Evolutionary conservation across 306 rosid species (phyloP), one percentile per base, ranked within the genome.

Genomic region (Vigna mungo): DNA sequence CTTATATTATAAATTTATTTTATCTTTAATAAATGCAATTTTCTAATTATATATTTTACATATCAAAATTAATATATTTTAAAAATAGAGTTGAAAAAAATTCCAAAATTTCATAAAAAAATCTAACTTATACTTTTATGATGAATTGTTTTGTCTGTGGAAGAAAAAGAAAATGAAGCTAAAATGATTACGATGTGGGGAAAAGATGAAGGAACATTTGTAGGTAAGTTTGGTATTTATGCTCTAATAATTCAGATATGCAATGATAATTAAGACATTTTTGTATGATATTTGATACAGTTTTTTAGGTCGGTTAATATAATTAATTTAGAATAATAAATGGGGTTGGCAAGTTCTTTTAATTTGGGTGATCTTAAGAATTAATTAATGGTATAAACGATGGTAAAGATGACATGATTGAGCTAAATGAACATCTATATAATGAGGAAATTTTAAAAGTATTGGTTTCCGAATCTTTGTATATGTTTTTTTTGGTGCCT

Each of bases 231-330:
- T 39, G 79, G 25, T 67, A 48, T 62, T 6, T 30, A 21, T 21
- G 46, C 79, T 82, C 27, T 76, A 37, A 60, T 32, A 5, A 82
- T 87, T 82, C 68, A 78, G 80, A 74, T 21, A 21, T 64, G 81
- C 70, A 72, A 74, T 85, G 63, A 74, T 63, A 53, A 30, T 30
- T 30, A 30, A 68, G 81, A 49, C 63, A 58, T 20, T 49, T 87
- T 79, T 84, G 66, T 72, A 89, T 86, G 76, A 85, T 30, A 30
- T 85, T 84, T 77, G 89, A 92, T 87, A 79, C 77, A 59, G 74
- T 17, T 88, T 77, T 77, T 69, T 53, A 74, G 76, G 88, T 69
- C 80, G 71, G 83, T 64, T 76, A 81, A 72, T 84, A 72, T 78
- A 9, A 60, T 61, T 81, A 83, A 44, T 44, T 75, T 83, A 73